Conservation (phyloP, 805 yeast species). For the Metschnikowia orientalis region DNA sequence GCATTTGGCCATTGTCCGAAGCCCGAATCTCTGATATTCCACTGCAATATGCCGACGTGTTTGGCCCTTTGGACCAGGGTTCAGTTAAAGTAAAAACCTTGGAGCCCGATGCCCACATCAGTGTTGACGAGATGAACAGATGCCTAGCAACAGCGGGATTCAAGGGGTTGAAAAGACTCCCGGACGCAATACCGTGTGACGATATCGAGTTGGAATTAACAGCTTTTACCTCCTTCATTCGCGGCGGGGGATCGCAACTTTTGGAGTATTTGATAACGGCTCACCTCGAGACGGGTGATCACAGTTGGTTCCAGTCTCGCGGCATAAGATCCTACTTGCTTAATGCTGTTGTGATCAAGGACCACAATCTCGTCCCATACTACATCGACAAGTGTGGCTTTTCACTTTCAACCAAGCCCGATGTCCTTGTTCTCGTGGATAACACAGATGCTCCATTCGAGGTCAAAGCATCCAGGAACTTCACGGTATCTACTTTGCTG, state of each 20-base stretch:
- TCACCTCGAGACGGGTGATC: slow-evolving; percentile 9
- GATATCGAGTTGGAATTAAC: slow-evolving; percentile 37
- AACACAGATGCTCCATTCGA: slow-evolving; percentile 27
- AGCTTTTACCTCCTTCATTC: slow-evolving; percentile 48
- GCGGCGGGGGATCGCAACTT: slow-evolving; percentile 31
- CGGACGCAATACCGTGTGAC: background rate
- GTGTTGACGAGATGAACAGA: slow-evolving; percentile 17
- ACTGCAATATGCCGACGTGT: slow-evolving; percentile 16
- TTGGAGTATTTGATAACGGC: slow-evolving; percentile 22
- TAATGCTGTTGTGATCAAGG: slow-evolving; percentile 42
- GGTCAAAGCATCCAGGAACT: slow-evolving; percentile 35
- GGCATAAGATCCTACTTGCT: slow-evolving; percentile 20
- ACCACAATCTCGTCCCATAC: slow-evolving; percentile 46
- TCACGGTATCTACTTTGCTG: slow-evolving; percentile 38
- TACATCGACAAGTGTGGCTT: slow-evolving; percentile 42
- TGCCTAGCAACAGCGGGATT: slow-evolving; percentile 27
- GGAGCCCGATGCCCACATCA: slow-evolving; percentile 17
- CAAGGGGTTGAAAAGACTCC: slow-evolving; percentile 10
- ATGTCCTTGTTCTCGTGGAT: slow-evolving; percentile 8
- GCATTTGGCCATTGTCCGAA: slow-evolving; percentile 19
- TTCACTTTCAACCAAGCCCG: slow-evolving; percentile 20
- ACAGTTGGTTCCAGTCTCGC: slow-evolving; percentile 6
- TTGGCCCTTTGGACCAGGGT: slow-evolving; percentile 17
- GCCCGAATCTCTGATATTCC: slow-evolving; percentile 27
- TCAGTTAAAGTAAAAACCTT: slow-evolving; percentile 18